These are phyloP conservation scores for Hydnum rufescens DNA, from an alignment of 768 basidiomycete species.

Conservation along the genomic window DNA sequence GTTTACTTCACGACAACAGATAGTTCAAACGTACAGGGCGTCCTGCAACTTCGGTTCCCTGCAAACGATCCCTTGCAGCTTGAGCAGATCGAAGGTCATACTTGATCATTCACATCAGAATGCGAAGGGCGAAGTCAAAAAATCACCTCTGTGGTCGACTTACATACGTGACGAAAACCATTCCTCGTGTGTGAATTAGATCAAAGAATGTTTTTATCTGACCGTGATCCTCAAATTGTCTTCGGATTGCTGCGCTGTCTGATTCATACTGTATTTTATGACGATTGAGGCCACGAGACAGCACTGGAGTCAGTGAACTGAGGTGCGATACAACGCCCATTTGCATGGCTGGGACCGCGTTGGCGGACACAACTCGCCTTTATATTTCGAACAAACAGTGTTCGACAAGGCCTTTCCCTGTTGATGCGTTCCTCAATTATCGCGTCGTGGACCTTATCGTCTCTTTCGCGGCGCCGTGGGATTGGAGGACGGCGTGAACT, in stretches of 20 bases:
- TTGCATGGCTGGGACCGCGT: background rate
- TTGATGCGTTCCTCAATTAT: constrained; percentile 89
- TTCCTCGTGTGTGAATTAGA: constrained; percentile 82
- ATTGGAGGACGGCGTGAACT: background rate
- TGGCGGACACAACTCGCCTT: constrained; percentile 46
- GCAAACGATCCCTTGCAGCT: constrained; percentile 73
- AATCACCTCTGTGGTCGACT: constrained; percentile 22
- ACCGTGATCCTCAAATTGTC: constrained; percentile 78
- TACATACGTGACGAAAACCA: constrained; percentile 98
- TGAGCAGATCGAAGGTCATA: constrained; percentile 87
- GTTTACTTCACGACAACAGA: background rate
- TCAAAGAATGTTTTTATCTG: constrained; percentile 97
- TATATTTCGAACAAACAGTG: constrained; percentile 92
- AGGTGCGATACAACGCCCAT: background rate
- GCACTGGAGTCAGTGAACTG: background rate
- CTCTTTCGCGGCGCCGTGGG: constrained; percentile 43
- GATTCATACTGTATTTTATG: constrained; percentile 57
- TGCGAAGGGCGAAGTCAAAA: background rate
- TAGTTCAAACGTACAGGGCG: constrained; percentile 49
- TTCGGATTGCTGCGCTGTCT: constrained; percentile 64
- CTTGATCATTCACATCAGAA: constrained; percentile 24
- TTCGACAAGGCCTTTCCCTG: constrained; percentile 86
- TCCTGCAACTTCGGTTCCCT: constrained; percentile 72
- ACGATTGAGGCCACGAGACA: constrained; percentile 1
- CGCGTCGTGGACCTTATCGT: constrained; percentile 78